Base-by-base conservation (phyloP, 2,329 filamentous ascomycete species). In the Cladosporium sp. region DNA sequence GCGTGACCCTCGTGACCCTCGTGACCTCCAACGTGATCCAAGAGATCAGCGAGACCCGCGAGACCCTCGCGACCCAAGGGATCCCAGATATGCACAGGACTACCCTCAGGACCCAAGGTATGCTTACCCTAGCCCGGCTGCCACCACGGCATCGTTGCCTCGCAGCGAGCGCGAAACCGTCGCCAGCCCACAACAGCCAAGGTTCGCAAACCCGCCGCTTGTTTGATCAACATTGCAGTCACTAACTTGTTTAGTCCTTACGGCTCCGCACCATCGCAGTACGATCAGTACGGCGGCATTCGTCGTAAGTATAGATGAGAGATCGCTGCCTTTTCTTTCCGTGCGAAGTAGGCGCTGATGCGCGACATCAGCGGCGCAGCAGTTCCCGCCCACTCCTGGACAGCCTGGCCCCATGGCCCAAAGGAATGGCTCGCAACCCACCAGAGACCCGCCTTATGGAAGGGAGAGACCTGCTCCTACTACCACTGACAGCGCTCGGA, bases 71-170 rank as follows among this genome's bases (percentile, higher is more conserved):
- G 63, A 65, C 56, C 54, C 46, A 10, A 65, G 64, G 58, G 64
- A 65, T n/a, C 64, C 64, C 34, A 69, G 74, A 67, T 74, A 74
- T 56, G 65, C 66, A 56, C 72, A 73, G 67, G 74, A 76, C 26
- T 72, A 72, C 66, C 11, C 54, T 8, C 66, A 69, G 66, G 74
- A 76, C 64, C 69, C 73, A 60, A 71, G 73, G 69, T 75, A 74
- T 70, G 73, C 74, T 65, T 76, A 76, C 66, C 74, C 74, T 67
- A 76, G 74, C 68, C 74, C 74, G 69, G 73, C 74, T 61, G 69
- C 71, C 62, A 76, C 74, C 32, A 70, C 73, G 21, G 70, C 70
- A n/a, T 71, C 72, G 16, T 34, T 65, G 57, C 49, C 66, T 67
- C 49, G 67, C 66, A 70, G 73, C 62, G 73, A 75, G 53, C 69